A percentile compares a stretch with the other conserved stretches of the same genome.
These are phyloP conservation scores for Amanita pallidorosea DNA, from an alignment of 768 basidiomycete genomes.

Conservation along the genomic window DNA sequence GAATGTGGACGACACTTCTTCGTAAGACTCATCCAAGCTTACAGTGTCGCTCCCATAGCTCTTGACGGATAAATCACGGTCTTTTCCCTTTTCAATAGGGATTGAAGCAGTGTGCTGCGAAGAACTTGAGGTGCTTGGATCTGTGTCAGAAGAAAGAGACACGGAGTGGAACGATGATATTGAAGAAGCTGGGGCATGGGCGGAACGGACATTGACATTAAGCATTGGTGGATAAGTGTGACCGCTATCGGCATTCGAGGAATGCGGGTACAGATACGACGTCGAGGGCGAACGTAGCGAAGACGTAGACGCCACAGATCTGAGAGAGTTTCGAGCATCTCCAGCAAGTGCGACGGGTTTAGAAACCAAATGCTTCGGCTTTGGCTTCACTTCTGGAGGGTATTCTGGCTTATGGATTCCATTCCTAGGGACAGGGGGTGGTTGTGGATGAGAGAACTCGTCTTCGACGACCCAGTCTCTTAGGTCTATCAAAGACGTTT, in stretches of 20 bases:
- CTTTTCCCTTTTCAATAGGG: constrained; percentile 28
- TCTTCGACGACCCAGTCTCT: constrained; percentile 68
- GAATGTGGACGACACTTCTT: constrained; percentile 49
- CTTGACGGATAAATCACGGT: constrained; percentile 13
- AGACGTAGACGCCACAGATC: constrained; percentile 26
- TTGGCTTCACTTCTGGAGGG: constrained; percentile 25
- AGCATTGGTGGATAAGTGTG: constrained; percentile 44
- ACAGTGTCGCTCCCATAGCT: constrained; percentile 27
- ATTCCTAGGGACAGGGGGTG: constrained; percentile 6
- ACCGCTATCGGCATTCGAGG: constrained; percentile 45
- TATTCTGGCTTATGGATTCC: constrained; percentile 26
- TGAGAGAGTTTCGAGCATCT: constrained; percentile 52
- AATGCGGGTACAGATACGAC: no score
- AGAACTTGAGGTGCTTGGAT: constrained; percentile 30
- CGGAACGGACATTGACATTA: constrained; percentile 22
- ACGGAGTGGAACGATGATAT: constrained; percentile 80
- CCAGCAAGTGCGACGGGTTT: constrained; percentile 25
- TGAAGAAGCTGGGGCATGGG: constrained; percentile 57
- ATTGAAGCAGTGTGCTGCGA: constrained; percentile 34
- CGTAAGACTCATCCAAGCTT: constrained; percentile 65
- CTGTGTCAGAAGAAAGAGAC: constrained; percentile 61
- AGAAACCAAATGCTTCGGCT: constrained; percentile 15
- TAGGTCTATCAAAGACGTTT: constrained; percentile 58
- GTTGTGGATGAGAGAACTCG: constrained; percentile 19
- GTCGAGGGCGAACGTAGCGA: constrained; percentile 15